Conservation (phyloP, 2,329 filamentous ascomycete species). For the Cercospora sojina region DNA sequence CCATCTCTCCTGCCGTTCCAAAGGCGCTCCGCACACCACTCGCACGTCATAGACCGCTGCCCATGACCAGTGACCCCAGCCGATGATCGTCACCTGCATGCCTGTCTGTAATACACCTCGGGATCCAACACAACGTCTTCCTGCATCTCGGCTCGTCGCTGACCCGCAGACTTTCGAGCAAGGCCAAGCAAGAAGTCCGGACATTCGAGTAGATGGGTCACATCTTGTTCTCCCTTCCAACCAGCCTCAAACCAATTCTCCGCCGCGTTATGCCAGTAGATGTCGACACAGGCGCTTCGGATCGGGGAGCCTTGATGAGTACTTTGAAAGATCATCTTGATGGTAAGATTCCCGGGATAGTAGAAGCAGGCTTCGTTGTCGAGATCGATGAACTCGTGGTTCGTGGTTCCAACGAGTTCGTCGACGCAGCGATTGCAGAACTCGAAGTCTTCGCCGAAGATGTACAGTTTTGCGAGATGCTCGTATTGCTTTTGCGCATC, state of each 20-base stretch:
- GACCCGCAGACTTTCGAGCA: not conserved
- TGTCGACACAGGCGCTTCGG: not conserved
- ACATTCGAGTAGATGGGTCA: not conserved
- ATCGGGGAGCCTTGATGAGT: not conserved
- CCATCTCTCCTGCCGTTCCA: no score
- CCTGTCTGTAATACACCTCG: not conserved
- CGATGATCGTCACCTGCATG: not conserved
- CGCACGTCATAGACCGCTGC: not conserved
- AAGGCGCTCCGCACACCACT: no score
- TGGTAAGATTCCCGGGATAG: not conserved
- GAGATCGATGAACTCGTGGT: not conserved
- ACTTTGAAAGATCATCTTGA: not conserved
- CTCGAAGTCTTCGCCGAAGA: constrained; percentile 14
- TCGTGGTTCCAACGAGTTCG: not conserved
- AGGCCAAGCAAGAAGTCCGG: constrained; percentile 3
- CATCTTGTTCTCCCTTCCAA: not conserved
- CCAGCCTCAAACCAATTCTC: not conserved
- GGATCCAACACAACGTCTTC: not conserved
- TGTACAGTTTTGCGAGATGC: not conserved
- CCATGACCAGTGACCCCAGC: not conserved
- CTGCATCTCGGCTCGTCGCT: not conserved
- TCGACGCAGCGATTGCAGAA: constrained; percentile 9
- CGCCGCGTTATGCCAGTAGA: not conserved
- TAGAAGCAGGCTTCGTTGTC: not conserved
- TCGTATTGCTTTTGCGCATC: not conserved